Conservation (phyloP, 1,284 basidiomycete species). For the Irpex sp. region DNA sequence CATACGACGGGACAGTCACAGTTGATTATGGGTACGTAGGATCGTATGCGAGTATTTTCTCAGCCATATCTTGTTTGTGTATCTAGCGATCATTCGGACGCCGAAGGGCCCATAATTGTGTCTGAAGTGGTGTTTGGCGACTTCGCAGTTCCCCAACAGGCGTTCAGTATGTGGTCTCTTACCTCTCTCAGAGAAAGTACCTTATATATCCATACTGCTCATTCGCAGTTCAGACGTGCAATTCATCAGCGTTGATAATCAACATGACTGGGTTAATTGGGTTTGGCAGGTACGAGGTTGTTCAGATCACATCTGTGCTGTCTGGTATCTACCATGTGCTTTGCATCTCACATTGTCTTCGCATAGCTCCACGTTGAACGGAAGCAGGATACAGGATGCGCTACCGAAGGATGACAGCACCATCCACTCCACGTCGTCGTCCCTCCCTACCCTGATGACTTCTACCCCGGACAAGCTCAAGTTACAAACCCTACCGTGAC, state of each 20-base stretch:
- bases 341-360: neutral
- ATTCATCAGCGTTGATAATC: neutral
- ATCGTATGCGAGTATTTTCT: neutral
- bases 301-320: too few relatives aligned
- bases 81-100: neutral
- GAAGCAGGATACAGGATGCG: neutral
- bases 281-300: conserved; percentile 1
- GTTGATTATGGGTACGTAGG: neutral
- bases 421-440: too few relatives aligned
- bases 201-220: neutral
- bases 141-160: conserved; percentile 1
- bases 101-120: conserved; percentile 1
- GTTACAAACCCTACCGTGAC: too few relatives aligned
- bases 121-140: conserved; percentile 1
- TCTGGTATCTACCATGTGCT: too few relatives aligned
- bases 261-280: conserved; percentile 1
- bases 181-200: neutral
- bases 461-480: too few relatives aligned
- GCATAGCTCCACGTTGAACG: neutral
- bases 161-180: conserved; percentile 1
- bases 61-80: neutral
- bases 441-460: too few relatives aligned
- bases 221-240: neutral
- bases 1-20: neutral
- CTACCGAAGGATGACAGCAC: neutral